These are phyloP conservation scores for Aristolochia contorta DNA, from an alignment of 164 flowering plant species.

Conservation along the genomic window DNA sequence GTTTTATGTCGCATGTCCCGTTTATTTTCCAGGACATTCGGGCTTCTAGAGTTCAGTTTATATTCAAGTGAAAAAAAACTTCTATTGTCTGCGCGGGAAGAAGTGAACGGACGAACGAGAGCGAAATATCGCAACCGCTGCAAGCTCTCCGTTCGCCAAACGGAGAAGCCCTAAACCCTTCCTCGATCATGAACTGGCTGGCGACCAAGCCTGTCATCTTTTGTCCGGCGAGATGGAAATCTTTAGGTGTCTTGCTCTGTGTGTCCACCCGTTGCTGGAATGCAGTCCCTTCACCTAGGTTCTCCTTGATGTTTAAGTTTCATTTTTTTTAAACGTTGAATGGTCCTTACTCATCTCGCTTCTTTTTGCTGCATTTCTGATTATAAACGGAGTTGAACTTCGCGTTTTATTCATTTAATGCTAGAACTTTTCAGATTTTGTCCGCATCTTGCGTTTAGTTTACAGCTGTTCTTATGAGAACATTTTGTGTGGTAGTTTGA, in stretches of 20 bases:
- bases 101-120: no score
- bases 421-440: not conserved
- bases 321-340: no score
- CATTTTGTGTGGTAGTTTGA: no score
- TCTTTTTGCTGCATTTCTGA: not conserved
- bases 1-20: no score
- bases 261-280: constrained; percentile 18
- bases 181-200: constrained; percentile 37
- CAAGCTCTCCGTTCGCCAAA: no score
- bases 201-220: constrained; percentile 35
- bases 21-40: no score
- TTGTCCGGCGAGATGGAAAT: constrained; percentile 43
- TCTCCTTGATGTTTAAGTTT: constrained; percentile 5
- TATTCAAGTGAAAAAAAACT: no score
- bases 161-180: no score
- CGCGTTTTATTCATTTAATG: not conserved
- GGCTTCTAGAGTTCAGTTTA: no score
- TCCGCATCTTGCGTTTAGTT: not conserved
- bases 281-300: constrained; percentile 18
- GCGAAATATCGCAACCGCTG: no score
- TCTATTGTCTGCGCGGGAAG: no score
- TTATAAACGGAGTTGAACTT: not conserved
- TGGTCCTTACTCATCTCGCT: not conserved
- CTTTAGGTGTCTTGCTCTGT: constrained; percentile 32
- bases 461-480: no score